Percentiles rank a stretch among this genome's conserved stretches.
These are phyloP conservation scores for Halophytophthora polymorphica DNA, from an alignment of 352 stramenopile genomes.

Conservation along the genomic window DNA sequence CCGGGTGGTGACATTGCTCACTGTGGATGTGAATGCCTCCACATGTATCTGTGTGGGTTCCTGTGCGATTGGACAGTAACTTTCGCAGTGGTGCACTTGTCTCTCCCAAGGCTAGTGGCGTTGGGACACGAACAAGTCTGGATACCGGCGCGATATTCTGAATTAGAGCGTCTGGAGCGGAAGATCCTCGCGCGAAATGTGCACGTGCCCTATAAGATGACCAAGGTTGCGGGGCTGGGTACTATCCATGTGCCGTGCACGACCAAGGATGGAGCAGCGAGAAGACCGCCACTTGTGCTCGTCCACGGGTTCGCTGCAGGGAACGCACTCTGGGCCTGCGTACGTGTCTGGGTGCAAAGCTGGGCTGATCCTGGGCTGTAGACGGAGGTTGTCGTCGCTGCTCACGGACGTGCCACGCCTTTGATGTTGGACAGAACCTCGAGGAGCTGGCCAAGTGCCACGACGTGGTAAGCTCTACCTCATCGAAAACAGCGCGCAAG, in stretches of 20 bases:
- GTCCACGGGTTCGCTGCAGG: slow-evolving; percentile 61
- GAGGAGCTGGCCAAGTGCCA: slow-evolving; percentile 53
- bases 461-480: slow-evolving; percentile 33
- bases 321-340: slow-evolving; percentile 68
- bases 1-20: too few relatives aligned
- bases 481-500: background rate
- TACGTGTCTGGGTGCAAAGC: slow-evolving; percentile 27
- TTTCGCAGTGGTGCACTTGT: slow-evolving; percentile 35
- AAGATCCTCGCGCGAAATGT: slow-evolving; percentile 43
- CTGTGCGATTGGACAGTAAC: slow-evolving; percentile 7
- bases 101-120: slow-evolving; percentile 28
- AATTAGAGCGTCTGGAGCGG: slow-evolving; percentile 48
- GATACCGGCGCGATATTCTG: slow-evolving; percentile 44
- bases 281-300: slow-evolving; percentile 41
- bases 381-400: background rate
- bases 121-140: slow-evolving; percentile 40
- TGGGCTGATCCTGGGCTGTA: slow-evolving; percentile 5
- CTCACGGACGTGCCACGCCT: slow-evolving; percentile 1
- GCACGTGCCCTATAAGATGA: slow-evolving; percentile 35
- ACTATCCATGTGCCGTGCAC: slow-evolving; percentile 62
- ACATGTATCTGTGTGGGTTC: background rate
- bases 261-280: slow-evolving; percentile 8
- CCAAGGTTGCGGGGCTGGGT: slow-evolving; percentile 55
- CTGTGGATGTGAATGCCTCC: too few relatives aligned
- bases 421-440: slow-evolving; percentile 40